Base-by-base conservation (phyloP, 352 stramenopile species). In the Phytophthora citricola region DNA sequence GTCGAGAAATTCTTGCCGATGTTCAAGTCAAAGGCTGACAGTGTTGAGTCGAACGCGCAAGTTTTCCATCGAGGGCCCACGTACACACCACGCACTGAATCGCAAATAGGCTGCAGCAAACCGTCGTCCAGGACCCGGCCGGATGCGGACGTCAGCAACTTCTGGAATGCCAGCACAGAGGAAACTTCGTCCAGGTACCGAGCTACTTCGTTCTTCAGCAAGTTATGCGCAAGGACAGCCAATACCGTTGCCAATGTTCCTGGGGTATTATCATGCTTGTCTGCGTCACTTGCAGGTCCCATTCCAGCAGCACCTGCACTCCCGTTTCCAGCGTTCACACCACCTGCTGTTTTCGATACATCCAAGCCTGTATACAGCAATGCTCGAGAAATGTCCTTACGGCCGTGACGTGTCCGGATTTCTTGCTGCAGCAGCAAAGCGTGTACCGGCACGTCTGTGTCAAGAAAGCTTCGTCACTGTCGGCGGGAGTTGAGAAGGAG, bases 1-100 rank as follows among this genome's bases (percentile, higher is more conserved):
- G 87, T 93, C 0, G 76, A 82, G 29, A 93, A 94, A 61, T 89
- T 90, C 68, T 96, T 96, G 39, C 88, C 88, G 34, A 96, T 87
- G 56, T 67, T 83, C 22, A 96, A 71, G 50, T 96, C 88, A 49
- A 96, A 91, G 1, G 86, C 82, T 17, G 86, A 85, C 7, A 94
- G 53, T 26, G 86, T 94, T 50, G 88, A 91, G 43, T 93, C 80
- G 39, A 83, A 85, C 17, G 83, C 73, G 66, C 88, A 94, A 5
- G 78, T 83, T 70, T 96, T 96, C 88, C 88, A 96, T 4, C 86
- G 78, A 29, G 83, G 75, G 31, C 75, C 78, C 26, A 94, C 70
- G 52, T 91, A 96, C 31, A 96, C 76, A 26, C 88, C 88, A 10
- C 85, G 78, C 11, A 93, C 82, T 3, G 88, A 91, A 71, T 96